Conservation (phyloP, 805 yeast species). For the Saccharomycopsis fermentans region DNA sequence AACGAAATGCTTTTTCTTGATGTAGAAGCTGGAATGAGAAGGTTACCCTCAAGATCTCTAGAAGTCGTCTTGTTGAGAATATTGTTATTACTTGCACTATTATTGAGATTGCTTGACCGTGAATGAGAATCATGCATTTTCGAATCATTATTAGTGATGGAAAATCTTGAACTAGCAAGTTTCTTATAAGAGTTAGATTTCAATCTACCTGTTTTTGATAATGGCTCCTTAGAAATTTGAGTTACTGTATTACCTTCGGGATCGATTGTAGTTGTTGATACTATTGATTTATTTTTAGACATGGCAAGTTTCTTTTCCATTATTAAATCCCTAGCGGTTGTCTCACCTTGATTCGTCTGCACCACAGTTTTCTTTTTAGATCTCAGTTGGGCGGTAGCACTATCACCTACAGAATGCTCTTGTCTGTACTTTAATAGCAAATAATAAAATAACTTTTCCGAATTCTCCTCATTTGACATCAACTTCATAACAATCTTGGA, state of each 20-base stretch:
- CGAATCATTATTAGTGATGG: neutral
- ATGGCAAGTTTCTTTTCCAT: slow-evolving; percentile 19
- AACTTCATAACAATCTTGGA: slow-evolving; percentile 43
- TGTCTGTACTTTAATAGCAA: slow-evolving; percentile 62
- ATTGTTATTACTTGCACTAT: neutral
- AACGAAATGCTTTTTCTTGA: slow-evolving; percentile 27
- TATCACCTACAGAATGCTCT: slow-evolving; percentile 37
- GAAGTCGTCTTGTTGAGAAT: slow-evolving; percentile 19
- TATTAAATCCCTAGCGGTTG: slow-evolving; percentile 15
- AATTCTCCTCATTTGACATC: slow-evolving; percentile 44
- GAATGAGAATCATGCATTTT: slow-evolving; percentile 5
- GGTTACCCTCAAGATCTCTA: slow-evolving; percentile 21
- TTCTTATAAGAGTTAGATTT: slow-evolving; percentile 15
- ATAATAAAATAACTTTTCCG: slow-evolving; percentile 77
- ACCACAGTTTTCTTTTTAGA: slow-evolving; percentile 21
- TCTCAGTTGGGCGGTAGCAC: slow-evolving; percentile 18
- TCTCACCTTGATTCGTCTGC: slow-evolving; percentile 9
- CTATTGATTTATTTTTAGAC: slow-evolving; percentile 33
- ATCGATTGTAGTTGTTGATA: slow-evolving; percentile 32
- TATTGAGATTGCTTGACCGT: slow-evolving; percentile 2
- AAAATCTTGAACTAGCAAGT: slow-evolving; percentile 8
- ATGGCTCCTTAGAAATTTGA: slow-evolving; percentile 12
- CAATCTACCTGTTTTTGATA: slow-evolving; percentile 7
- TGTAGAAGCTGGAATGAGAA: slow-evolving; percentile 25
- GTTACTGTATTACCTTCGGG: slow-evolving; percentile 20